Percentiles rank a stretch among this genome's conserved stretches.
These are phyloP conservation scores for Kuraishia molischiana DNA, from an alignment of 805 yeast species.

Conservation along the genomic window DNA sequence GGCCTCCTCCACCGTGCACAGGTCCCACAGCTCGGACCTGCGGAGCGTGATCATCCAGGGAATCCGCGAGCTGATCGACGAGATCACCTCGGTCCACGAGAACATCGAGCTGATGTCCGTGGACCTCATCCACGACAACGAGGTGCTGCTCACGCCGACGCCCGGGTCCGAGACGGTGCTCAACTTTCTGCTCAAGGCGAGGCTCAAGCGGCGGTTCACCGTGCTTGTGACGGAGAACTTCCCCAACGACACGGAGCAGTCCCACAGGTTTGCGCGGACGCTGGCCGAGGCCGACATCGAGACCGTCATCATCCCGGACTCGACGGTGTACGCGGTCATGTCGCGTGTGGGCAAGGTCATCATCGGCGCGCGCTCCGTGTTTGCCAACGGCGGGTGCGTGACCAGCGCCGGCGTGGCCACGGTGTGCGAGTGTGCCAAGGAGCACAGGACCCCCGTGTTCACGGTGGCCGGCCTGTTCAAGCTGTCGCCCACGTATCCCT, in stretches of 20 bases:
- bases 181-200: slow-evolving; percentile 77
- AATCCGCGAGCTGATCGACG: slow-evolving; percentile 86
- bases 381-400: slow-evolving; percentile 93
- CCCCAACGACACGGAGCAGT: slow-evolving; percentile 75
- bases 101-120: slow-evolving; percentile 85
- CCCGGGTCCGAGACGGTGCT: slow-evolving; percentile 86
- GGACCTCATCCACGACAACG: slow-evolving; percentile 91
- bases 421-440: slow-evolving; percentile 93
- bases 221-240: slow-evolving; percentile 87
- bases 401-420: slow-evolving; percentile 85
- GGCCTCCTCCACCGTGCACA: slow-evolving; percentile 17
- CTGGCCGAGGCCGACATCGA: slow-evolving; percentile 82
- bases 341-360: slow-evolving; percentile 94
- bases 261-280: slow-evolving; percentile 72
- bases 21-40: slow-evolving; percentile 48
- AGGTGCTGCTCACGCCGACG: slow-evolving; percentile 81
- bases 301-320: slow-evolving; percentile 85
- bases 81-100: slow-evolving; percentile 80
- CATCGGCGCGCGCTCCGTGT: slow-evolving; percentile 84
- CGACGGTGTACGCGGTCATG: slow-evolving; percentile 92
- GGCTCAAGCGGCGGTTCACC: slow-evolving; percentile 82
- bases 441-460: slow-evolving; percentile 91
- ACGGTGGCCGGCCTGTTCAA: slow-evolving; percentile 93
- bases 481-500: slow-evolving; percentile 87
- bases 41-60: slow-evolving; percentile 86